Evolutionary conservation across 345 rosid species (phyloP), one percentile per base, ranked within the genome.

Genomic region (Salix arbutifolia): DNA sequence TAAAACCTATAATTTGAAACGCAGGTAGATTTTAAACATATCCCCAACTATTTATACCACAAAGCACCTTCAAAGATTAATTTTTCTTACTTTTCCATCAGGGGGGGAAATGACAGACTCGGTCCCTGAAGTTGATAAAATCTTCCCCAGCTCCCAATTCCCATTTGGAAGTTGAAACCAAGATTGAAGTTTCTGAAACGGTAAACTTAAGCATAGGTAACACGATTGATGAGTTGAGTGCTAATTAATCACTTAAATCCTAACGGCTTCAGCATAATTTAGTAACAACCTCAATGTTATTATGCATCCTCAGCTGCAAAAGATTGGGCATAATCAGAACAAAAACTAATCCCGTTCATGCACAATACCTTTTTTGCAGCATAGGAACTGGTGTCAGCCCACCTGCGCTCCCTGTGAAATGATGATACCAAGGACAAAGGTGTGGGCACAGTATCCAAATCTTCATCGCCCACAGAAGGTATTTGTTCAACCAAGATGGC

Each of bases 161-260:
- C 97, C 95, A 85, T 86, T 87, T 69, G 96, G 85, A 82, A 86
- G 93, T 88, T 87, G 96, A 85, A 86, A 79, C 98, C 98, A 96
- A 73, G 93, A 88, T 37, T 93, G 99, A 74, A 89, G 88, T 79
- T 90, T 90, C 98, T 92, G 90, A 80, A 79, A 82, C 77, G 69
- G 69, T 76, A 68, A 82, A 86, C 60, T 62, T 80, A 40, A 33
- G 67, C 65, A 65, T 26, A 67, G 71, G 76, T 31, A 78, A 79
- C 50, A 42, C 73, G 42, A 78, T 69, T 61, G 73, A 69, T n/a
- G 26, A 69, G 50, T 48, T 17, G 42, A 50, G 68, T 6, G 53
- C 46, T 35, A 50, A 70, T 46, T 31, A 30, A 14, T 40, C 44
- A 48, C 19, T 12, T 31, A 21, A 53, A 74, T 67, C 18, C 14